phyloP scores from a whole-genome alignment of 108 stramenopile species.

The Cylindrotheca fusiformis region DNA sequence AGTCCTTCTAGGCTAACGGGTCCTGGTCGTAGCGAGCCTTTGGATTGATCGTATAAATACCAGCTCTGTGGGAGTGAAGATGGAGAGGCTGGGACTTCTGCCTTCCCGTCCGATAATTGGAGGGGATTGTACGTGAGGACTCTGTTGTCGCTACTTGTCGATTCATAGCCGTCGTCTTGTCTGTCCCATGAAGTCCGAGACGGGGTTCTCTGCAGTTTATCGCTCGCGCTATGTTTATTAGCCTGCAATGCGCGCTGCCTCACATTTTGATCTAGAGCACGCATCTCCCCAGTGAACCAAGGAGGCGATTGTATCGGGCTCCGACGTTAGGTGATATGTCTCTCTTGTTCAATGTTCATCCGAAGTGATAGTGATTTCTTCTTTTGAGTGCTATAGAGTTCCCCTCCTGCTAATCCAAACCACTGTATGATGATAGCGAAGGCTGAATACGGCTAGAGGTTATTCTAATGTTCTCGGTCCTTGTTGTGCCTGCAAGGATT shows the following conservation, averaged over 20 bases:
- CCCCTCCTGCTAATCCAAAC: no score
- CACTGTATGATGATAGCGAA: no score
- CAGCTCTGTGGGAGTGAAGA: conserved; percentile 1
- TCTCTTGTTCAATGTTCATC: no score
- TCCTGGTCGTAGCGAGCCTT: not conserved
- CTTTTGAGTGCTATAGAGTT: no score
- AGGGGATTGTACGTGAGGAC: conserved; percentile 36
- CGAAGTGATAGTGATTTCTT: no score
- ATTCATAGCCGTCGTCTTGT: not conserved
- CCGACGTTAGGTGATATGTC: no score
- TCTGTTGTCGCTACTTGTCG: not conserved
- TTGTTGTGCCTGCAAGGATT: no score
- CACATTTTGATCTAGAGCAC: not conserved
- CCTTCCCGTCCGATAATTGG: conserved; percentile 1
- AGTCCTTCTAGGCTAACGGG: not conserved
- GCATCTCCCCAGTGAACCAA: no score
- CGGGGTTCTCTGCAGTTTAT: not conserved
- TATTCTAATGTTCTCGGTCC: no score
- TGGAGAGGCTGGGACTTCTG: conserved; percentile 1
- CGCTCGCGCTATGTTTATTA: not conserved
- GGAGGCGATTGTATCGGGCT: no score
- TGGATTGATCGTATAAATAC: not conserved
- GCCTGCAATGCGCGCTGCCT: not conserved
- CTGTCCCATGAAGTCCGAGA: conserved; percentile 14
- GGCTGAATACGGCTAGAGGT: no score